These are phyloP conservation scores for Colletotrichum costaricense DNA, from an alignment of 2,329 filamentous ascomycete species.

Conservation along the genomic window DNA sequence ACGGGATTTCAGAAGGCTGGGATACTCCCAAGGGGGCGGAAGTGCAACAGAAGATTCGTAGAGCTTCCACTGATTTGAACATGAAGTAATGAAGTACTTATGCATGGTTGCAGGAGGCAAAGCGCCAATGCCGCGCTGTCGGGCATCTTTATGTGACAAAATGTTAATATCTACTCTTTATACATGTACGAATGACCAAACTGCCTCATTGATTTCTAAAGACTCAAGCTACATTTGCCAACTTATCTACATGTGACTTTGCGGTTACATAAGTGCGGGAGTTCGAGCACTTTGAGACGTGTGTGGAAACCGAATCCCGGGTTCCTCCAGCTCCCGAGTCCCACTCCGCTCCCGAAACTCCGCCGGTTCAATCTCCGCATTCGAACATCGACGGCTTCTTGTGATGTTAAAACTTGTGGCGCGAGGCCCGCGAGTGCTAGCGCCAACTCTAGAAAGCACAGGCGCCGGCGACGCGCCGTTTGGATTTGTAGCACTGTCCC, in stretches of 20 bases:
- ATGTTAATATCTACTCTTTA: no score
- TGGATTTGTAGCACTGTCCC: not conserved
- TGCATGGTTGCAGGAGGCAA: no score
- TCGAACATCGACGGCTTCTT: not conserved
- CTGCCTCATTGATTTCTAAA: not conserved
- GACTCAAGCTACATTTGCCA: no score
- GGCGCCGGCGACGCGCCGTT: not conserved
- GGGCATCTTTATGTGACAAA: no score
- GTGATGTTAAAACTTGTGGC: not conserved
- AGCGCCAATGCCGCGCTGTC: no score
- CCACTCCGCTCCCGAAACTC: not conserved
- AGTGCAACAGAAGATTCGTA: not conserved
- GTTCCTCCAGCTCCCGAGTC: not conserved
- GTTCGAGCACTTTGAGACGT: no score
- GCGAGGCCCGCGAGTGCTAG: not conserved
- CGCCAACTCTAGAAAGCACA: not conserved
- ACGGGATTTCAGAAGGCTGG: not conserved
- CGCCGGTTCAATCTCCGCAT: not conserved
- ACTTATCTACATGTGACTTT: no score
- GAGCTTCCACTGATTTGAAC: not conserved
- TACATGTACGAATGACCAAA: not conserved
- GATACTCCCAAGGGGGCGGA: not conserved
- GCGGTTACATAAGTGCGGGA: no score
- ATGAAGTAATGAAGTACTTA: not conserved
- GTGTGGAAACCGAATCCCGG: no score